Evolutionary conservation across 2,329 filamentous ascomycete genomes (phyloP).

Genomic region (Neonectria hederae): DNA sequence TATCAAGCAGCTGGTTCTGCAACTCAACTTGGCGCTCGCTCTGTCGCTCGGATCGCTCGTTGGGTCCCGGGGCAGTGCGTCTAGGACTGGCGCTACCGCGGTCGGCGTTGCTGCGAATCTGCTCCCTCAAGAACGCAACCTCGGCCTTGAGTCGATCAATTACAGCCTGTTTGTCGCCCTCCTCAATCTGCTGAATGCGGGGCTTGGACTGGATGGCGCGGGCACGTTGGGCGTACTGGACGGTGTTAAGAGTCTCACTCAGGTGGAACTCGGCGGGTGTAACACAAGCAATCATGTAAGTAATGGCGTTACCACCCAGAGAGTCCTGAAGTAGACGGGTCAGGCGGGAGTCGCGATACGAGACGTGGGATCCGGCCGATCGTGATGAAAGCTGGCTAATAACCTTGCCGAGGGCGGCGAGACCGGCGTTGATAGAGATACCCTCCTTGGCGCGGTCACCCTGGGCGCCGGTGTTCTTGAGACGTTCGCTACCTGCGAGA

Average conservation of each 20-base stretch:
- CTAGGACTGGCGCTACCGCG: conserved; percentile 65
- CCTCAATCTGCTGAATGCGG: conserved; percentile 92
- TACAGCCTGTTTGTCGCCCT: conserved; percentile 90
- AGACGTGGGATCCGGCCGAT: conserved; percentile 87
- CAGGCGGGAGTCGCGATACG: conserved; percentile 97
- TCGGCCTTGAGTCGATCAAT: conserved; percentile 95
- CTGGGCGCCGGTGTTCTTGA: conserved; percentile 97
- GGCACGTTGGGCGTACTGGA: conserved; percentile 95
- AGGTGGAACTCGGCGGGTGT: conserved; percentile 97
- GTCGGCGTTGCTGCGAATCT: conserved; percentile 82
- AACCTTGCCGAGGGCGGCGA: conserved; percentile 95
- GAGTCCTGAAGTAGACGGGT: conserved; percentile 96
- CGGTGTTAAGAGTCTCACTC: conserved; percentile 96
- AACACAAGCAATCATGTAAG: conserved; percentile 99
- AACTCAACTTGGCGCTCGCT: conserved; percentile 89
- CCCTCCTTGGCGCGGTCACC: conserved; percentile 95
- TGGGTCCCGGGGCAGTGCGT: conserved; percentile 62
- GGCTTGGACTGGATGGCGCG: conserved; percentile 98
- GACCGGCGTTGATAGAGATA: conserved; percentile 96
- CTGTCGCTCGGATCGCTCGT: conserved; percentile 79
- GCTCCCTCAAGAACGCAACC: conserved; percentile 91
- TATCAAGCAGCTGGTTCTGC: conserved; percentile 91
- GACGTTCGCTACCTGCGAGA: conserved; percentile 91
- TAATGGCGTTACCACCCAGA: conserved; percentile 94
- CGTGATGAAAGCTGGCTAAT: conserved; percentile 97